Conservation (phyloP, 2,329 filamentous ascomycete genomes). For the Xylariaceae sp. region DNA sequence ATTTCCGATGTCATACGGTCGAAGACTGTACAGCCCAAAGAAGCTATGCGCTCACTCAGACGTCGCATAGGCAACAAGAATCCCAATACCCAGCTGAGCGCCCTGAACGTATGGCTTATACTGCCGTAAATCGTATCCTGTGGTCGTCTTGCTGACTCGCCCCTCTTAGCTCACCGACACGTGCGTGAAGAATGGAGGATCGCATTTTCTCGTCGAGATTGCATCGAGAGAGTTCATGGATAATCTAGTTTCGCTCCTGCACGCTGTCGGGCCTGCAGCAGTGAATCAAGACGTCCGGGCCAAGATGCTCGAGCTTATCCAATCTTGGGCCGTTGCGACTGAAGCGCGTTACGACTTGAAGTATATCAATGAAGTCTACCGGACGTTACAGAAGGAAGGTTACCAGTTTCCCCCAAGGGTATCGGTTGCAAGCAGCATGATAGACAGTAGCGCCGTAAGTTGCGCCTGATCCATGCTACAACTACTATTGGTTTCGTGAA, state of each 20-base stretch:
- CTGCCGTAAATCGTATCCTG: slow-evolving; percentile 18
- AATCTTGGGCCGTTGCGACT: slow-evolving; percentile 86
- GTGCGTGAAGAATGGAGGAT: slow-evolving; percentile 95
- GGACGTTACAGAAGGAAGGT: slow-evolving; percentile 73
- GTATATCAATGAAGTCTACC: slow-evolving; percentile 88
- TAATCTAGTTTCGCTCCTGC: slow-evolving; percentile 84
- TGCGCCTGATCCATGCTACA: neutral
- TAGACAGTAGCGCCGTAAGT: slow-evolving; percentile 88
- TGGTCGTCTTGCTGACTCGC: slow-evolving; percentile 11
- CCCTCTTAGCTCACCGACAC: slow-evolving; percentile 76
- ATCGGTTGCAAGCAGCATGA: slow-evolving; percentile 90
- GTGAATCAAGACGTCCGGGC: slow-evolving; percentile 79
- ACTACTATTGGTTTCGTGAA: neutral
- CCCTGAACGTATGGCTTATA: slow-evolving; percentile 64
- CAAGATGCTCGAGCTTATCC: slow-evolving; percentile 90
- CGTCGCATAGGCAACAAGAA: slow-evolving; percentile 94
- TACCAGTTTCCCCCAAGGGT: slow-evolving; percentile 84
- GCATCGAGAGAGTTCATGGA: slow-evolving; percentile 98
- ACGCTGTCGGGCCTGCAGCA: slow-evolving; percentile 66
- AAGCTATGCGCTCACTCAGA: slow-evolving; percentile 96
- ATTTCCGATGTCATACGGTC: slow-evolving; percentile 97
- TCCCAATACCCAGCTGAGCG: slow-evolving; percentile 90
- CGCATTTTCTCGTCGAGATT: slow-evolving; percentile 91
- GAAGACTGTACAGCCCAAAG: slow-evolving; percentile 94
- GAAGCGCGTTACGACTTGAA: slow-evolving; percentile 75